Evolutionary conservation across 1,139 yeast species (phyloP).

Genomic region (Scheffersomyces segobiensis): DNA sequence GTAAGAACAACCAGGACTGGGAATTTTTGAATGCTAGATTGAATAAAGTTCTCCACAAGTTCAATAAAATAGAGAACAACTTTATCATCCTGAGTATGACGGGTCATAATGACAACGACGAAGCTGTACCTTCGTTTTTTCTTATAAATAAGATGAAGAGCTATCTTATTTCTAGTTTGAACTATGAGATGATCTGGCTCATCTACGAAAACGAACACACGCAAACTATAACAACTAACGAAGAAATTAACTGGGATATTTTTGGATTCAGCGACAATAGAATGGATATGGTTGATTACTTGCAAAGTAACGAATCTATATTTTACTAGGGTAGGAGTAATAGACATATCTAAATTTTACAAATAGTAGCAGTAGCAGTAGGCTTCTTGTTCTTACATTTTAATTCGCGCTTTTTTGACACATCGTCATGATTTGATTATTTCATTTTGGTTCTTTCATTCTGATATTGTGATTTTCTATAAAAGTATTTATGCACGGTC

Average conservation of each 20-base stretch:
- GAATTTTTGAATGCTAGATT: constrained; percentile 26
- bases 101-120: constrained; percentile 2
- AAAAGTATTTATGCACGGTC: constrained; percentile 6
- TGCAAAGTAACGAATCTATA: constrained; percentile 17
- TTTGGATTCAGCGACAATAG: constrained; percentile 26
- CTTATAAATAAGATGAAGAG: constrained; percentile 38
- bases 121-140: constrained; percentile 21
- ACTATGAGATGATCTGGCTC: constrained; percentile 44
- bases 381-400: not conserved
- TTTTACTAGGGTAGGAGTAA: constrained; percentile 7
- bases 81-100: constrained; percentile 8
- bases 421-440: not conserved
- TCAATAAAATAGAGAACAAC: constrained; percentile 19
- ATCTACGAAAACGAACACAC: constrained; percentile 28
- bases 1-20: constrained; percentile 24
- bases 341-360: constrained; percentile 1
- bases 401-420: not conserved
- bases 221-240: not conserved
- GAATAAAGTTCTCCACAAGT: constrained; percentile 31
- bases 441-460: not conserved
- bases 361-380: not conserved
- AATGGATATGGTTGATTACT: constrained; percentile 23
- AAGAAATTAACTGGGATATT: constrained; percentile 27
- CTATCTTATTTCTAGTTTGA: constrained; percentile 40
- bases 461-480: not conserved